Base-by-base conservation (phyloP, 2,329 filamentous ascomycete species). In the Phialophora verrucosa region DNA sequence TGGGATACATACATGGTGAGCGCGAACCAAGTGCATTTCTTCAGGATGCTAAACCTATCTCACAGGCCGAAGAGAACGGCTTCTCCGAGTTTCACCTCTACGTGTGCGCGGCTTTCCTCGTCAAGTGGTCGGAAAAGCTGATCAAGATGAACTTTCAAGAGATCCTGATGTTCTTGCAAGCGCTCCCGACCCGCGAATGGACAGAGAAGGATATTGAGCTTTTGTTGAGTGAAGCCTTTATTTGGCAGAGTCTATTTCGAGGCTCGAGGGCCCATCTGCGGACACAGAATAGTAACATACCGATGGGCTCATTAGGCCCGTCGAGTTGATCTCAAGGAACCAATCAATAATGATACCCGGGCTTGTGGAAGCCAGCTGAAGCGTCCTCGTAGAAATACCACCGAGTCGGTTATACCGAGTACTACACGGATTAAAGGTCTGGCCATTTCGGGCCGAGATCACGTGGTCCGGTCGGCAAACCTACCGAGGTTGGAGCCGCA, bases 121-220 rank as follows among this genome's bases (percentile, higher is more conserved):
- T 98, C 61, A 99, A 99, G 78, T 99, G 96, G 96, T 96, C 94
- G 6, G 90, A 95, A 72, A 92, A 96, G 77, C 85, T 99, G 54
- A 86, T 94, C 68, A 95, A 93, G 78, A 98, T 98, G 94, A 95
- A 99, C 77, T 66, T 69, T 57, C 86, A 98, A 81, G 94, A 97
- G 78, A 90, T 97, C 66, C 97, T 99, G 93, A 99, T 99, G 94
- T 99, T 99, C 76, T 82, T 99, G 62, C 95, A 99, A 80, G 91
- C 92, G 53, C 82, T 99, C 64, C 95, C 96, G 2, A 99, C 96
- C 6, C 90, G 91, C 73, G 87, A 90, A 62, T 99, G 95, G 95
- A 97, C 92, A 1, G 95, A 97, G 77, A 98, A 98, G 81, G 95
- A 99, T 75, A 96, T 99, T 74, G 95, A 98, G 78, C 85, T 99